These are phyloP conservation scores for Betula pendula DNA, from an alignment of 306 rosid species.

Conservation along the genomic window DNA sequence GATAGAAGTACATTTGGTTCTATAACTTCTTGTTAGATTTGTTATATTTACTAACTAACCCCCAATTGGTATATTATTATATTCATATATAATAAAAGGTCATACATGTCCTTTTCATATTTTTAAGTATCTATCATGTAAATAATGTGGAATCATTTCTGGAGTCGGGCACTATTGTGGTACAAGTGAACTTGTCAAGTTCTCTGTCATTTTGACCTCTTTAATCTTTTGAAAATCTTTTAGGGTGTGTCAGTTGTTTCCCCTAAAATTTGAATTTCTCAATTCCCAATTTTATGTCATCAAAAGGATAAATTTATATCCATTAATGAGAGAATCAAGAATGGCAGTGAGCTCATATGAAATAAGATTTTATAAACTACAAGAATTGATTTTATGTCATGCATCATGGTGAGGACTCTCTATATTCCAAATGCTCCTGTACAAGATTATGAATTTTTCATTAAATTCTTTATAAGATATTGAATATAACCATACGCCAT, in stretches of 20 bases:
- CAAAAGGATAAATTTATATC: not conserved
- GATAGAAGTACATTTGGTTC: too few species aligned
- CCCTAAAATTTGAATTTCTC: not conserved
- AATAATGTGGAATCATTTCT: not conserved
- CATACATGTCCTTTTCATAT: not conserved
- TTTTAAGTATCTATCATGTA: not conserved
- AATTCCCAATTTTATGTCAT: not conserved
- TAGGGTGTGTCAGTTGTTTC: not conserved
- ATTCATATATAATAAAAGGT: not conserved
- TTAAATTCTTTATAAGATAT: not conserved
- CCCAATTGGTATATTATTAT: not conserved
- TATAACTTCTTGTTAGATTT: not conserved
- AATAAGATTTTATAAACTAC: not conserved
- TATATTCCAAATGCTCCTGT: not conserved
- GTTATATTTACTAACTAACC: not conserved
- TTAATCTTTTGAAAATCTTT: not conserved
- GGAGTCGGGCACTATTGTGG: not conserved
- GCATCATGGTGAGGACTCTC: not conserved
- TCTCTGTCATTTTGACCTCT: not conserved
- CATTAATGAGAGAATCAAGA: not conserved
- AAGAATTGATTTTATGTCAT: not conserved
- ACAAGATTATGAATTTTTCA: not conserved
- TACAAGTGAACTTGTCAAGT: not conserved
- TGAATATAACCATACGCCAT: not conserved
- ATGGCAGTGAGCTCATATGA: not conserved